Conservation (phyloP, 2,329 filamentous ascomycete species). For the Cordyceps tenuipes region DNA sequence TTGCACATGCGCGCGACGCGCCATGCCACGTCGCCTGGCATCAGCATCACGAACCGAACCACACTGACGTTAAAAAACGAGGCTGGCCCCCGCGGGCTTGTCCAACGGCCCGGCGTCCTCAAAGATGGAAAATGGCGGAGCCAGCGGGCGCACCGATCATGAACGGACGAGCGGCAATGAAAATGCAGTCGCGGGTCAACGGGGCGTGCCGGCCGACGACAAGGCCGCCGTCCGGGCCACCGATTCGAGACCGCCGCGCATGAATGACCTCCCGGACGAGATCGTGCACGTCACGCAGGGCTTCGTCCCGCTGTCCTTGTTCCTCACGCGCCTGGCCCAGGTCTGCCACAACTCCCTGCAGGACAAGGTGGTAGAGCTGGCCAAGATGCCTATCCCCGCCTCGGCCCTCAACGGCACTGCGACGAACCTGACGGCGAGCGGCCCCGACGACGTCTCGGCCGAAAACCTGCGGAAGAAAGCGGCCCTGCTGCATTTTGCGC, state of each 20-base stretch:
- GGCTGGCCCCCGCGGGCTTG: background rate
- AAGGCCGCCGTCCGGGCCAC: constrained; percentile 28
- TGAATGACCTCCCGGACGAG: constrained; percentile 53
- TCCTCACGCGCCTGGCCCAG: constrained; percentile 74
- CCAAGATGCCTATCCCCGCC: constrained; percentile 54
- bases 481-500: constrained; percentile 65
- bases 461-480: constrained; percentile 72
- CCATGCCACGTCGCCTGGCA: constrained; percentile 1
- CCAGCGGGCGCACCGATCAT: constrained; percentile 48
- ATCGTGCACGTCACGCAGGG: constrained; percentile 65
- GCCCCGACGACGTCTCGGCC: constrained; percentile 46
- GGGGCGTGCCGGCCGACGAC: constrained; percentile 24
- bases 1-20: background rate
- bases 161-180: constrained; percentile 36
- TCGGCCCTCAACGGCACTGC: constrained; percentile 45
- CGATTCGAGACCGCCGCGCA: constrained; percentile 25
- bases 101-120: constrained; percentile 43
- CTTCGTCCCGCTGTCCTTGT: constrained; percentile 65
- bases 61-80: background rate
- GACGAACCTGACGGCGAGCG: constrained; percentile 21
- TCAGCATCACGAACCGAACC: constrained; percentile 1
- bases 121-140: constrained; percentile 47
- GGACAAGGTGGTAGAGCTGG: constrained; percentile 61
- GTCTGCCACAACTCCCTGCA: constrained; percentile 72
- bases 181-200: constrained; percentile 33